Evolutionary conservation across 441 rosid genomes (phyloP).

Genomic region (Biscutella laevigata): DNA sequence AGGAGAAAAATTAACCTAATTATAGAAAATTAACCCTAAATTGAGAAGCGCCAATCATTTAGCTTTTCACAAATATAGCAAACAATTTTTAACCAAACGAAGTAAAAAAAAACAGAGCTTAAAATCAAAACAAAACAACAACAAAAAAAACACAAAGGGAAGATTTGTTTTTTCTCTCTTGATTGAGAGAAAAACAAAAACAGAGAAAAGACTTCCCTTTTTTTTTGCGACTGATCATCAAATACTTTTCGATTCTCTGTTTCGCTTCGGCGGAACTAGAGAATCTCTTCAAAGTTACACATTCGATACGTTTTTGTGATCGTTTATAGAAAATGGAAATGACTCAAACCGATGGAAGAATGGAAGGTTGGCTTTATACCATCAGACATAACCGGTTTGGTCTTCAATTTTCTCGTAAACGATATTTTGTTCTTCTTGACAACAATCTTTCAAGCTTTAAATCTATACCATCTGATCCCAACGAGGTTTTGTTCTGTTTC

Average conservation of each 20-base stretch:
- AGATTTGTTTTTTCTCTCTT: constrained; percentile 20
- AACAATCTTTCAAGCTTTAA: constrained; percentile 60
- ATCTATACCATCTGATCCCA: constrained; percentile 41
- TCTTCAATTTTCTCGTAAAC: constrained; percentile 64
- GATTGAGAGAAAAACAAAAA: constrained; percentile 6
- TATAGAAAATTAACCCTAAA: constrained; percentile 4
- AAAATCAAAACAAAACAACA: background rate
- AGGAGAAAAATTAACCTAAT: background rate
- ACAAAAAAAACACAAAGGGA: background rate
- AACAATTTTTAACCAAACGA: constrained; percentile 1
- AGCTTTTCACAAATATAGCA: constrained; percentile 14
- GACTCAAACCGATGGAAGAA: constrained; percentile 35
- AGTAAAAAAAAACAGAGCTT: background rate
- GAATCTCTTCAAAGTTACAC: constrained; percentile 31
- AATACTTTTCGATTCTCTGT: constrained; percentile 52
- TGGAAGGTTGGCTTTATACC: constrained; percentile 88
- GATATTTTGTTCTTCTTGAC: constrained; percentile 61
- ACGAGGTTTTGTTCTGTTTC: constrained; percentile 46
- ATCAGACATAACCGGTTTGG: constrained; percentile 73
- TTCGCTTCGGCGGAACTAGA: constrained; percentile 61
- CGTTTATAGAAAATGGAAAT: constrained; percentile 33
- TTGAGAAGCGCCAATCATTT: constrained; percentile 10
- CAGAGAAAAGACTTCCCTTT: background rate
- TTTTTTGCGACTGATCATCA: constrained; percentile 9
- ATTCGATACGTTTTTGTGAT: background rate